Evolutionary conservation across 2,329 filamentous ascomycete genomes (phyloP).

Genomic region (Metarhizium sp.): DNA sequence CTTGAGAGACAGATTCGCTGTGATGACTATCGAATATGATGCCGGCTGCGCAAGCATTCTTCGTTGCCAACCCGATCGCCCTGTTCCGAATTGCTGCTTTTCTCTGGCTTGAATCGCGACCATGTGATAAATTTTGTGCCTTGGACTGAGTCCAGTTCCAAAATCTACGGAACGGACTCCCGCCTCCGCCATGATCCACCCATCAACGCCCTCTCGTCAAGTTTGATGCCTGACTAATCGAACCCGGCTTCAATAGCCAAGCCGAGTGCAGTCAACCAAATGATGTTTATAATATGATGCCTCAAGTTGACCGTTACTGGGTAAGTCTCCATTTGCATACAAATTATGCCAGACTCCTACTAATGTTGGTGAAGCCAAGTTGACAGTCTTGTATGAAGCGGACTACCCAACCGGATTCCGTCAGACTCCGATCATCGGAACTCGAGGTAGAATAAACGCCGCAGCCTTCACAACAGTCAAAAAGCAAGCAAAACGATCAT

Average conservation of each 20-base stretch:
- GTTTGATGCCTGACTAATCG: not conserved
- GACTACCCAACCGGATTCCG: not conserved
- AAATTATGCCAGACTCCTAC: not conserved
- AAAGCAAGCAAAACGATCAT: not conserved
- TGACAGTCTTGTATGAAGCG: not conserved
- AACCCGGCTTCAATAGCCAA: not conserved
- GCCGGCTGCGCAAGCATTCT: no score
- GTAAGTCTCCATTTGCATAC: not conserved
- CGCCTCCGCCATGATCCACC: not conserved
- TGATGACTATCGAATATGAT: no score
- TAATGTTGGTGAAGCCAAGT: not conserved
- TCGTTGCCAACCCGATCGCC: no score
- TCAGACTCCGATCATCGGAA: not conserved
- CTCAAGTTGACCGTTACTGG: no score
- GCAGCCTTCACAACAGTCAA: not conserved
- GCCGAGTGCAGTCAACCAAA: not conserved
- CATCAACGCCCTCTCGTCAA: not conserved
- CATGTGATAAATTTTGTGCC: not conserved
- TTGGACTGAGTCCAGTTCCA: not conserved
- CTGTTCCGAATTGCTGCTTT: no score
- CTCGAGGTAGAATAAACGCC: not conserved
- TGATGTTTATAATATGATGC: not conserved
- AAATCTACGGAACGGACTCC: not conserved
- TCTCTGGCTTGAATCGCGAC: no score
- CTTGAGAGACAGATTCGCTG: no score